Conservation (phyloP, 192 early-diverging fungal species). For the Allomyces arbusculus region DNA sequence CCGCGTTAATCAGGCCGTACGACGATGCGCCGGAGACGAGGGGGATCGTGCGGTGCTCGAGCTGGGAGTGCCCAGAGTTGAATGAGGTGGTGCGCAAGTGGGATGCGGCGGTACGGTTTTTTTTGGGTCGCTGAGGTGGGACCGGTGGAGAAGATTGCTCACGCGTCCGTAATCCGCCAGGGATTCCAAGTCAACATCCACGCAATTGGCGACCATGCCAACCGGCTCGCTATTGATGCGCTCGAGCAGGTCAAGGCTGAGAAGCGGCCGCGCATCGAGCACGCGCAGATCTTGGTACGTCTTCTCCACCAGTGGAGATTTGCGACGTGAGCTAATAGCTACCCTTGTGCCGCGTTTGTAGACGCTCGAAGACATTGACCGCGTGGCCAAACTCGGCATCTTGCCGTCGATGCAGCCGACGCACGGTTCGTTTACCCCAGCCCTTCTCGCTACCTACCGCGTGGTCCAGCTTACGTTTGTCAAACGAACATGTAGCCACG, state of each 20-base stretch:
- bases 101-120: not conserved
- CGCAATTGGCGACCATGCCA: constrained; percentile 34
- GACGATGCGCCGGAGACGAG: constrained; percentile 1
- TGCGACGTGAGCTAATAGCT: too few relatives aligned
- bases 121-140: not conserved
- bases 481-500: constrained; percentile 14
- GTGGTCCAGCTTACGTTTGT: not conserved
- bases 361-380: constrained; percentile 21
- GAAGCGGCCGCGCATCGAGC: constrained; percentile 25
- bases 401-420: constrained; percentile 36
- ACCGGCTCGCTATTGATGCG: constrained; percentile 23
- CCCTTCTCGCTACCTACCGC: not conserved
- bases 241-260: constrained; percentile 13
- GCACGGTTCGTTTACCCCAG: constrained; percentile 13
- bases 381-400: constrained; percentile 19
- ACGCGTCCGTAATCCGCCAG: constrained; percentile 8
- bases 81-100: not conserved
- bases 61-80: constrained; percentile 1
- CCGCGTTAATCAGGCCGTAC: not conserved
- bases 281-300: constrained; percentile 29
- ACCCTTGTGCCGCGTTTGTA: constrained; percentile 2
- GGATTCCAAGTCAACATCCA: constrained; percentile 33
- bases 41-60: constrained; percentile 5
- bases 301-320: too few relatives aligned
- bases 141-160: constrained; percentile 1